These are phyloP conservation scores for Candida nanaspora DNA, from an alignment of 805 yeast genomes.

Conservation along the genomic window DNA sequence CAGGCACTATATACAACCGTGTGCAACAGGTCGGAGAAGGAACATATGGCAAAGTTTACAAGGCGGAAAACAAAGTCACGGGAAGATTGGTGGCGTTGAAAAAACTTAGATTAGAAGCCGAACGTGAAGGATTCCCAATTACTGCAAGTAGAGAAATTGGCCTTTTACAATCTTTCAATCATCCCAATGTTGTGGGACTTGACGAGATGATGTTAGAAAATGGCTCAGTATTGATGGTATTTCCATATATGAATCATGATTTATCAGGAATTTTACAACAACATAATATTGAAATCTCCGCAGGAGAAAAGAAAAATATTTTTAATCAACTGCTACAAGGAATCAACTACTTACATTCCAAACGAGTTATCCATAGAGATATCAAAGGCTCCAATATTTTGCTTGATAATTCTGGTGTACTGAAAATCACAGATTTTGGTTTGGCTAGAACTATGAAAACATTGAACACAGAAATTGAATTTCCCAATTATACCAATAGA, in stretches of 20 bases:
- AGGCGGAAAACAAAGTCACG: constrained; percentile 68
- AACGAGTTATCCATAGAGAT: constrained; percentile 69
- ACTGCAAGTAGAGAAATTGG: constrained; percentile 92
- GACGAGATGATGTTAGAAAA: constrained; percentile 85
- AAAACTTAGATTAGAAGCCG: constrained; percentile 73
- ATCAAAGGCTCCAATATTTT: constrained; percentile 76
- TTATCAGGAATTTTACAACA: constrained; percentile 81
- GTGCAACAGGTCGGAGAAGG: constrained; percentile 97
- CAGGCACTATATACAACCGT: constrained; percentile 49
- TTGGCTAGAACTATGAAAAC: constrained; percentile 70
- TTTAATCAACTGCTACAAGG: constrained; percentile 64
- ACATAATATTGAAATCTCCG: constrained; percentile 54
- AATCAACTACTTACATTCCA: constrained; percentile 59
- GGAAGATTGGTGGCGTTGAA: constrained; percentile 79
- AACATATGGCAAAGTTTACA: constrained; percentile 93
- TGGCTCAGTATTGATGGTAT: constrained; percentile 75
- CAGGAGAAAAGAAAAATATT: constrained; percentile 59
- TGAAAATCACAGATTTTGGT: constrained; percentile 79
- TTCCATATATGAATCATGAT: constrained; percentile 92
- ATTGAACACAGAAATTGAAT: constrained; percentile 35
- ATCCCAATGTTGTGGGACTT: constrained; percentile 73
- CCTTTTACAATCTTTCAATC: constrained; percentile 73
- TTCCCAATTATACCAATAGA: constrained; percentile 85
- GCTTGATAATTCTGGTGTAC: constrained; percentile 50
- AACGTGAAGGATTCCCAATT: constrained; percentile 92